These are phyloP conservation scores for Funneliformis geosporum DNA, from an alignment of 192 early-diverging fungal genomes.

Conservation along the genomic window DNA sequence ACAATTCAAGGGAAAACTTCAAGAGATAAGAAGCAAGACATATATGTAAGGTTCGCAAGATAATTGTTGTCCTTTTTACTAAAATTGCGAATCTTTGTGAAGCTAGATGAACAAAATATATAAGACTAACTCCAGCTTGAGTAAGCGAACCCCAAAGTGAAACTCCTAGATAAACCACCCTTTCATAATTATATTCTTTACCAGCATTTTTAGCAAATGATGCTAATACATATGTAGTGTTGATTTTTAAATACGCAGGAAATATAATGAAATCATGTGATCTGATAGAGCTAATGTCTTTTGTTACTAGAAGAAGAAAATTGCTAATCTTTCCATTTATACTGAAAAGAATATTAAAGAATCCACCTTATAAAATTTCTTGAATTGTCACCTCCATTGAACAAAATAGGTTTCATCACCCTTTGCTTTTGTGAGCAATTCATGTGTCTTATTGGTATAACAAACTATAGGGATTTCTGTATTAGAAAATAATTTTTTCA, in stretches of 20 bases:
- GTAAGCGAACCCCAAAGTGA: neutral
- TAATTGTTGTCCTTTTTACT: slow-evolving; percentile 8
- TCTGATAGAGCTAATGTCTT: neutral
- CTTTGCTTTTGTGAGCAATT: neutral
- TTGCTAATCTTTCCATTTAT: slow-evolving; percentile 2
- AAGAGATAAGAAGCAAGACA: neutral
- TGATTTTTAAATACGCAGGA: neutral
- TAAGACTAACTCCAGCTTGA: neutral
- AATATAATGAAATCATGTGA: neutral
- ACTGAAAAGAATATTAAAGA: slow-evolving; percentile 16
- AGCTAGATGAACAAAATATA: neutral
- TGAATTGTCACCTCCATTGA: neutral
- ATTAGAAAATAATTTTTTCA: neutral
- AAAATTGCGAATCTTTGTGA: slow-evolving; percentile 19
- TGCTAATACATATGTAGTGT: neutral
- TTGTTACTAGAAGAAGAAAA: neutral
- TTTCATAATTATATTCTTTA: neutral
- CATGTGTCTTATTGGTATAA: neutral
- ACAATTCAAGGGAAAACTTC: slow-evolving; percentile 2
- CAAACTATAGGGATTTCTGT: neutral
- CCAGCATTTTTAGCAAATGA: neutral
- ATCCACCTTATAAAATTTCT: neutral
- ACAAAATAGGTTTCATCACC: neutral
- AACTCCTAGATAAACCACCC: neutral
- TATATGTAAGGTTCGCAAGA: neutral